These are phyloP conservation scores for Sporothrix phasma DNA, from an alignment of 2,329 filamentous ascomycete species.

Conservation along the genomic window DNA sequence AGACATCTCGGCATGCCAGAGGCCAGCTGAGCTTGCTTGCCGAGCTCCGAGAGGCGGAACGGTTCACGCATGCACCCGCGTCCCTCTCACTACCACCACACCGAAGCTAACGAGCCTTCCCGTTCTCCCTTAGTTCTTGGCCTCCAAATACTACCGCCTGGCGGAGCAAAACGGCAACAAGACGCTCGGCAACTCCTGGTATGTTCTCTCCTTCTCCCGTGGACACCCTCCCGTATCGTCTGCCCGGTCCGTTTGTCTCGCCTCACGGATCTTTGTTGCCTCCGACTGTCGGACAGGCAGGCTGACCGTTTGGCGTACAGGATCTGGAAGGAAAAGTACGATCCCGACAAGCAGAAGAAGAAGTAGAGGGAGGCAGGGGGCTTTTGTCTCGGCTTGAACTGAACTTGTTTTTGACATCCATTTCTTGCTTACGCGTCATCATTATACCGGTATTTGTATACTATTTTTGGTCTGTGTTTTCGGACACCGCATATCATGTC, in stretches of 20 bases:
- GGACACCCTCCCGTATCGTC: slow-evolving; percentile 11
- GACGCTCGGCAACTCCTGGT: slow-evolving; percentile 91
- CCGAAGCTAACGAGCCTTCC: slow-evolving; percentile 33
- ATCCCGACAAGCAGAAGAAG: slow-evolving; percentile 37
- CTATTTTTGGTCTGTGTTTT: not conserved
- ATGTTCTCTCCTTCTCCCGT: slow-evolving; percentile 34
- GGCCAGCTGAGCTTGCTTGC: too few species aligned
- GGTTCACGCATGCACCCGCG: not conserved
- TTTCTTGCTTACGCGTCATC: not conserved
- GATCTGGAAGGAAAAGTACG: slow-evolving; percentile 99
- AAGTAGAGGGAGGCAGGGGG: slow-evolving; percentile 8
- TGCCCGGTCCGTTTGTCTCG: too few species aligned
- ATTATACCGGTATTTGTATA: not conserved
- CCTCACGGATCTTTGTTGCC: too few species aligned
- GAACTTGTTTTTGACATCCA: too few species aligned
- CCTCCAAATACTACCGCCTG: slow-evolving; percentile 85
- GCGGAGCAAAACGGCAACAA: slow-evolving; percentile 85
- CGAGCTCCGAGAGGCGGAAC: not conserved
- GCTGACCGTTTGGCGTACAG: slow-evolving; percentile 38
- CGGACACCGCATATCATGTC: not conserved
- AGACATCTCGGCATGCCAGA: not conserved
- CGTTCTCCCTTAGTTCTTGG: slow-evolving; percentile 46
- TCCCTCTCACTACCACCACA: not conserved
- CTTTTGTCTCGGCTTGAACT: not conserved
- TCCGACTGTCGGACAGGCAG: not conserved